phyloP scores from a whole-genome alignment of 441 rosid genomes.

The Biscutella laevigata region DNA sequence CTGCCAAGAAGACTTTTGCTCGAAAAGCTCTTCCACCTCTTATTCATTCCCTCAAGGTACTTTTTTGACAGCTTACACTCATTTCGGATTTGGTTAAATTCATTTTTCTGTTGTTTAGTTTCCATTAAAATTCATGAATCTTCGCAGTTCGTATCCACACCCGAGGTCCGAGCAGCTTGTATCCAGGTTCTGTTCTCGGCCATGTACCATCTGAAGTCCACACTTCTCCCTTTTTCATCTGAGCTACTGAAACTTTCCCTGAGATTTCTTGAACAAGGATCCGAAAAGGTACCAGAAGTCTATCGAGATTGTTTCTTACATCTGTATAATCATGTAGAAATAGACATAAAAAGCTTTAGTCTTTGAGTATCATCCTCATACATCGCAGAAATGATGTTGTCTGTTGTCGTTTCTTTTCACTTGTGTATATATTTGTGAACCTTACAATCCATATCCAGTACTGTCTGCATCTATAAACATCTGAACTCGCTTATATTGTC shows the following conservation, averaged over 20 bases:
- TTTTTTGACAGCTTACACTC: slow-evolving; percentile 13
- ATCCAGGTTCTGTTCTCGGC: slow-evolving; percentile 80
- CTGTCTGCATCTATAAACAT: not conserved
- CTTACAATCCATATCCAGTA: not conserved
- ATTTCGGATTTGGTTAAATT: not conserved
- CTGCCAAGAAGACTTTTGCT: slow-evolving; percentile 53
- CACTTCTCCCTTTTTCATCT: slow-evolving; percentile 54
- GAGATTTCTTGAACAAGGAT: slow-evolving; percentile 48
- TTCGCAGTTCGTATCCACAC: slow-evolving; percentile 37
- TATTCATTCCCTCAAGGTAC: slow-evolving; percentile 54
- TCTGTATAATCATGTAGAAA: not conserved
- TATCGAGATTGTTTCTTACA: not conserved
- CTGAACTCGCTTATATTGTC: not conserved
- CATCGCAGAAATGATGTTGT: too few species aligned
- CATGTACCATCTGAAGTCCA: slow-evolving; percentile 74
- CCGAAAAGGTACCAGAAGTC: slow-evolving; percentile 55
- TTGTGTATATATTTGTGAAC: too few species aligned
- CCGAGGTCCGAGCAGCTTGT: slow-evolving; percentile 70
- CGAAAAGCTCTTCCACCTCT: slow-evolving; percentile 45
- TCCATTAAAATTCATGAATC: slow-evolving; percentile 2
- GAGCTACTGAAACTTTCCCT: slow-evolving; percentile 64
- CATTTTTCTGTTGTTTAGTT: not conserved
- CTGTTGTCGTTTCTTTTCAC: too few species aligned
- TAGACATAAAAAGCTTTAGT: not conserved
- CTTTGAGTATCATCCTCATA: too few species aligned